Percentiles rank a stretch among this genome's conserved stretches.
phyloP scores from a whole-genome alignment of 176 grass and related monocot genomes.

The Rhipidocladum racemiflorum region DNA sequence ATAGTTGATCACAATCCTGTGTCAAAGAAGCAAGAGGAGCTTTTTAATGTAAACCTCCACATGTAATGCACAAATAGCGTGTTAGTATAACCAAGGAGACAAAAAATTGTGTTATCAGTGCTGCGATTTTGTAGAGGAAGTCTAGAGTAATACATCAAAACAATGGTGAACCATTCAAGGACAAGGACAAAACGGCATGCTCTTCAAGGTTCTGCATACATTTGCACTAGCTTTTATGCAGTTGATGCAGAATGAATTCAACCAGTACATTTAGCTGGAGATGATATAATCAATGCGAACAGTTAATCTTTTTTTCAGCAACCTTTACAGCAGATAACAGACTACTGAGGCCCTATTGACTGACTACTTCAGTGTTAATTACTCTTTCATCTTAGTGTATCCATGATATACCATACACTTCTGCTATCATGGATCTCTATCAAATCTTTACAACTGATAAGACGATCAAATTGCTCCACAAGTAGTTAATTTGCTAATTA shows the following conservation, averaged over 20 bases:
- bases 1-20: conserved; percentile 94
- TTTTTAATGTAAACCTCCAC: not conserved
- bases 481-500: not conserved
- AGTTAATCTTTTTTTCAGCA: not conserved
- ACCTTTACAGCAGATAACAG: not conserved
- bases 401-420: not conserved
- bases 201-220: not conserved
- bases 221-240: not conserved
- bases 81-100: not conserved
- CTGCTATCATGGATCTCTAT: not conserved
- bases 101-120: not conserved
- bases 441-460: not conserved
- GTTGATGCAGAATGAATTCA: not conserved
- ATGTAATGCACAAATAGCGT: not conserved
- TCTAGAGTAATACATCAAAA: not conserved
- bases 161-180: not conserved
- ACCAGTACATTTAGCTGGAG: not conserved
- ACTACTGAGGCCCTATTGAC: not conserved
- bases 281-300: not conserved
- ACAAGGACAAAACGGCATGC: not conserved
- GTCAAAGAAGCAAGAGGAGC: conserved; percentile 20
- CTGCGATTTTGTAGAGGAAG: not conserved
- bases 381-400: not conserved
- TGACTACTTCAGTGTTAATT: not conserved
- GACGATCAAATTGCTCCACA: not conserved